A percentile compares a stretch with the other conserved stretches of the same genome.
Conservation (phyloP, 768 basidiomycete genomes). For the Xerocomellus amylosporus region DNA sequence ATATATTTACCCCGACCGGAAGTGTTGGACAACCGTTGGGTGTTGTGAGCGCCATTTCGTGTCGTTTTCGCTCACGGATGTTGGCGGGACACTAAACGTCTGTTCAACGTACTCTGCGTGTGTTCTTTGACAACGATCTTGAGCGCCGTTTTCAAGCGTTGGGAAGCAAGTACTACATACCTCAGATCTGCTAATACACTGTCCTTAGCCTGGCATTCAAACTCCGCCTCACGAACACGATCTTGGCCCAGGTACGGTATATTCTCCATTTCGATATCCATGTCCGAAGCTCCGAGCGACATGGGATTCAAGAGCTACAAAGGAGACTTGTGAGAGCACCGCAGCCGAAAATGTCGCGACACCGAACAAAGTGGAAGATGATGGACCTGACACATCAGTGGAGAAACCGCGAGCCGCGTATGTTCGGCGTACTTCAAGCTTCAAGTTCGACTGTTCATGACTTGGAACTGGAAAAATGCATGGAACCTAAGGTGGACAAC, state of each 20-base stretch:
- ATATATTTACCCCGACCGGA: slow-evolving; percentile 12
- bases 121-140: no score
- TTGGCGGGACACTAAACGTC: no score
- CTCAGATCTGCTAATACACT: no score
- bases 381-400: no score
- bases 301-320: background rate
- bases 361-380: no score
- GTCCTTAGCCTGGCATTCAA: no score
- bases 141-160: background rate
- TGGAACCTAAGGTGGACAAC: background rate
- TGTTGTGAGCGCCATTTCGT: background rate
- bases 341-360: no score
- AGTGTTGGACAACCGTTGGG: slow-evolving; percentile 36
- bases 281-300: background rate
- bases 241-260: background rate
- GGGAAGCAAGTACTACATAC: no score
- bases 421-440: no score
- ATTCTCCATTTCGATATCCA: background rate
- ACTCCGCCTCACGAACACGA: background rate
- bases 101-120: background rate
- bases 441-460: no score
- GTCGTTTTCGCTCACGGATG: background rate
- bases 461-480: no score
- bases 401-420: background rate
- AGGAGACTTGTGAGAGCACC: no score